phyloP scores from a whole-genome alignment of 2,329 filamentous ascomycete genomes.

The Hypoxylon rubiginosum region DNA sequence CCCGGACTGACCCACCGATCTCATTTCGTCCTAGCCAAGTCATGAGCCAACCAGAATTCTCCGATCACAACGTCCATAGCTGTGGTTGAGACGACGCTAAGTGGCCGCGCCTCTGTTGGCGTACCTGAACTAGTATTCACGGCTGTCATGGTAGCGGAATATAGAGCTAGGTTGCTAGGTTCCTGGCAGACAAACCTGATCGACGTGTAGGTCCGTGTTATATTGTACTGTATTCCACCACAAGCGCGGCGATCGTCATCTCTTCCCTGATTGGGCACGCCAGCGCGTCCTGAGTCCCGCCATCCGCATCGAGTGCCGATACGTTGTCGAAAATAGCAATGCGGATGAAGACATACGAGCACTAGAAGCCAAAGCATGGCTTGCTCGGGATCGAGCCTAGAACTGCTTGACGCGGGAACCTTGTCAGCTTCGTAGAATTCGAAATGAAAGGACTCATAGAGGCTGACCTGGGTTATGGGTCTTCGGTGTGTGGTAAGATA shows the following conservation, averaged over 20 bases:
- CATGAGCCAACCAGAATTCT: constrained; percentile 49
- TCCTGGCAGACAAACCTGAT: background rate
- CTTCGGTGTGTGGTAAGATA: constrained; percentile 35
- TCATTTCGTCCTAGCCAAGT: constrained; percentile 44
- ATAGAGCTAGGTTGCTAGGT: constrained; percentile 19
- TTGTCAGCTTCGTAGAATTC: constrained; percentile 4
- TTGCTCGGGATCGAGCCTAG: constrained; percentile 8
- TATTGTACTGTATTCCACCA: too few species aligned
- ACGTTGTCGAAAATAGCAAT: constrained; percentile 42
- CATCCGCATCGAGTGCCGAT: constrained; percentile 44
- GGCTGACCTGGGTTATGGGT: constrained; percentile 11
- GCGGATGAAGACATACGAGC: constrained; percentile 20
- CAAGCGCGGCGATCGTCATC: constrained; percentile 38
- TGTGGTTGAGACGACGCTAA: constrained; percentile 41
- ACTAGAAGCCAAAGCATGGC: constrained; percentile 13
- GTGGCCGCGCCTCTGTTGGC: constrained; percentile 27
- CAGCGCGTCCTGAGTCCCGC: constrained; percentile 50
- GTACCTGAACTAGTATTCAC: constrained; percentile 7
- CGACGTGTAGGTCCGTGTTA: background rate
- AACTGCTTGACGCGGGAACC: constrained; percentile 14
- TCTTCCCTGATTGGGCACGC: constrained; percentile 42
- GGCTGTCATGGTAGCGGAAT: constrained; percentile 22
- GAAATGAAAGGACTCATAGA: constrained; percentile 18
- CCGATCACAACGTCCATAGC: constrained; percentile 37
- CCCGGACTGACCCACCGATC: constrained; percentile 41